A percentile compares a stretch with the other conserved stretches of the same genome.
Conservation (phyloP, 306 rosid genomes). For the cucumber (Cucumis sativus) region Cucumber_9930_V3 NC_026656.2:22992001-22992500, state of each 20-base stretch:
- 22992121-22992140: slow-evolving; percentile 91
- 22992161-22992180: slow-evolving; percentile 84
- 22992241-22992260: no score
- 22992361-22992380: slow-evolving; percentile 83
- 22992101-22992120: slow-evolving; percentile 88
- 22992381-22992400: slow-evolving; percentile 84
- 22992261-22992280: background rate
- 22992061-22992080: background rate
- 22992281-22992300: background rate
- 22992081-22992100: background rate
- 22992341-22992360: slow-evolving; percentile 84
- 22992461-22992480: no score
- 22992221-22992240: no score
- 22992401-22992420: slow-evolving; percentile 93
- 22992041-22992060: background rate
- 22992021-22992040: background rate
- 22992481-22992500: no score
- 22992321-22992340: slow-evolving; percentile 79
- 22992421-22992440: slow-evolving; percentile 86
- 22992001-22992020: no score
- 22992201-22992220: background rate
- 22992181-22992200: slow-evolving; percentile 74
- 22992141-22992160: slow-evolving; percentile 91
- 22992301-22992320: slow-evolving; percentile 20
- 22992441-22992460: slow-evolving; percentile 47